Percentiles rank a stretch among this genome's conserved stretches.
phyloP scores from a whole-genome alignment of 495 filamentous ascomycete genomes.

The Eremomyces bilateralis region DNA sequence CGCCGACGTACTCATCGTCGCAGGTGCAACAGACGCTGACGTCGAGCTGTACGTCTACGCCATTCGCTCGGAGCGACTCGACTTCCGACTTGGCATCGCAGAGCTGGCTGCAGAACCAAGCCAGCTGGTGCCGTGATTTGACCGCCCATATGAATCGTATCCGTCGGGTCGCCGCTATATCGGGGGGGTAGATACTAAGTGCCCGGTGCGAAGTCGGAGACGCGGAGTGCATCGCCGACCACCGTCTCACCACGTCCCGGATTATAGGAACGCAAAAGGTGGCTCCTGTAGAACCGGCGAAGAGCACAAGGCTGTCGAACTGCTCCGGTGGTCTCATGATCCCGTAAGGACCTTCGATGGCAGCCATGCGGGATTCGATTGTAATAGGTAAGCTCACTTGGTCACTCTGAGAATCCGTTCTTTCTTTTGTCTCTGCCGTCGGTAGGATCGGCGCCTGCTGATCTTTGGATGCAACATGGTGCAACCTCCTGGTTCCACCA shows the following conservation, averaged over 20 bases:
- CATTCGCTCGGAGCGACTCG: slow-evolving; percentile 13
- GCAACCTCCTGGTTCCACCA: slow-evolving; percentile 48
- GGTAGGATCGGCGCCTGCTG: slow-evolving; percentile 19
- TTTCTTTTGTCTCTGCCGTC: no score
- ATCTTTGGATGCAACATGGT: slow-evolving; percentile 35
- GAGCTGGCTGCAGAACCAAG: slow-evolving; percentile 44
- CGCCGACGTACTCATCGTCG: slow-evolving; percentile 22
- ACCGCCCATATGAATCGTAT: slow-evolving; percentile 56
- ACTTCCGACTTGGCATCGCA: slow-evolving; percentile 30
- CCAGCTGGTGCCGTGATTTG: slow-evolving; percentile 42
- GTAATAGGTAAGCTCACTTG: no score
- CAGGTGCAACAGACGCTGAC: slow-evolving; percentile 40
- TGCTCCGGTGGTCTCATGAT: slow-evolving; percentile 25
- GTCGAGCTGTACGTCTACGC: slow-evolving; percentile 24
- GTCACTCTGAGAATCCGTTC: slow-evolving; percentile 25
- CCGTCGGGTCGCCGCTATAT: slow-evolving; percentile 30
- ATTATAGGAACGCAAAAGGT: slow-evolving; percentile 33
- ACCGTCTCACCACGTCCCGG: slow-evolving; percentile 25
- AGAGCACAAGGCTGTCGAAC: slow-evolving; percentile 35
- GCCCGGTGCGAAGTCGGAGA: not conserved
- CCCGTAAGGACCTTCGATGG: slow-evolving; percentile 32
- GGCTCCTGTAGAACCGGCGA: slow-evolving; percentile 39
- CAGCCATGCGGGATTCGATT: slow-evolving; percentile 7
- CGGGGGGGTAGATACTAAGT: slow-evolving; percentile 13
- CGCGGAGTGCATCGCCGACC: slow-evolving; percentile 1